Conservation (phyloP, 2,329 filamentous ascomycete genomes). For the Aspergillus luchuensis region DNA sequence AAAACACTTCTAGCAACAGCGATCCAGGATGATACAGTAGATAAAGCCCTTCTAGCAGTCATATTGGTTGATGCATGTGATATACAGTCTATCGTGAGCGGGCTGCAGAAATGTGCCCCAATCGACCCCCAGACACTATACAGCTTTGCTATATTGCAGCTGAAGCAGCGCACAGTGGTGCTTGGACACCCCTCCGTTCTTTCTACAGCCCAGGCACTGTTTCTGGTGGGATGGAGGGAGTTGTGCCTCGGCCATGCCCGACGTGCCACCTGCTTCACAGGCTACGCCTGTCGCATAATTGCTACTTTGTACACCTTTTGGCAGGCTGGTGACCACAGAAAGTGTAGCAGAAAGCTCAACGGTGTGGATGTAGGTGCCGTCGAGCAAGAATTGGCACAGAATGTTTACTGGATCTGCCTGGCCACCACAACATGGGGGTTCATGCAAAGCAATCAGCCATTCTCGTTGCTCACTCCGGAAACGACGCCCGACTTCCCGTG, state of each 20-base stretch:
- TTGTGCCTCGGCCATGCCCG: conserved; percentile 22
- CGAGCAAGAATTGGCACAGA: conserved; percentile 44
- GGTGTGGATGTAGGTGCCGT: conserved; percentile 46
- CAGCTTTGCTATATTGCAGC: conserved; percentile 36
- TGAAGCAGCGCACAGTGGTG: conserved; percentile 22
- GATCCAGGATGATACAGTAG: conserved; percentile 43
- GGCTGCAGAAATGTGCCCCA: neutral
- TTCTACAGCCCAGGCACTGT: conserved; percentile 5
- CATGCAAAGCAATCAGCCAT: conserved; percentile 37
- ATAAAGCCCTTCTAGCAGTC: conserved; percentile 43
- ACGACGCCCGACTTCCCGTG: conserved; percentile 22
- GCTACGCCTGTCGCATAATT: conserved; percentile 36
- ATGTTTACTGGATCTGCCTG: conserved; percentile 46
- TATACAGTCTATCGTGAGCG: neutral
- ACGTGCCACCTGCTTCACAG: conserved; percentile 40
- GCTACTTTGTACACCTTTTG: conserved; percentile 37
- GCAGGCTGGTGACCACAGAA: conserved; percentile 17
- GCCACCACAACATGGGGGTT: conserved; percentile 44
- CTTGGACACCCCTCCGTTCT: conserved; percentile 6
- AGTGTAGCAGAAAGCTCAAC: conserved; percentile 42
- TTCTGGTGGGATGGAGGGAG: conserved; percentile 10
- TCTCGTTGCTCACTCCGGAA: conserved; percentile 19
- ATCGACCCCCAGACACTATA: neutral
- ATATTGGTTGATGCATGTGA: conserved; percentile 43
- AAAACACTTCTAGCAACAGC: conserved; percentile 46